Evolutionary conservation across 139 green algal genomes (phyloP).

Genomic region (Chlamydomonas sphaeroides): DNA sequence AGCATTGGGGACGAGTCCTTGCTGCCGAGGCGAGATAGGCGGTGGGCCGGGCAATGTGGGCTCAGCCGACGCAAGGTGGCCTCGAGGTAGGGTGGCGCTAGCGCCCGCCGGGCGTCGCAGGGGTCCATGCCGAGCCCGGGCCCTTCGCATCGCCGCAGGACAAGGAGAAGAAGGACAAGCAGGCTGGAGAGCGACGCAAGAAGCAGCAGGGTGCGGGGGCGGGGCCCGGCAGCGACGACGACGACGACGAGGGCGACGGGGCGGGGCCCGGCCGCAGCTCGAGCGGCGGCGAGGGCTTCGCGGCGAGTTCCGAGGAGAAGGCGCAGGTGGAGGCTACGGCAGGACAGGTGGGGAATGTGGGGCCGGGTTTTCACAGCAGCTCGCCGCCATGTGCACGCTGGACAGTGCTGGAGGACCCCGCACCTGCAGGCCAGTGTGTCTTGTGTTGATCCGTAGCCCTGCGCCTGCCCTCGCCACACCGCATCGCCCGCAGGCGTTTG

Average conservation of each 20-base stretch:
- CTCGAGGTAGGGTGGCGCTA: no score
- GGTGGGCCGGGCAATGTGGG: no score
- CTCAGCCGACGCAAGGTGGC: no score
- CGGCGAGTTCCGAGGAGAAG: not conserved
- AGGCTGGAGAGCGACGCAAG: not conserved
- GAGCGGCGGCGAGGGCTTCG: not conserved
- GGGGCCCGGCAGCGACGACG: not conserved
- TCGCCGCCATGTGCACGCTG: not conserved
- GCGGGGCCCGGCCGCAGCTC: not conserved
- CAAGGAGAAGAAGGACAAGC: not conserved
- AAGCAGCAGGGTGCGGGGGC: not conserved
- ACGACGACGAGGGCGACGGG: no score
- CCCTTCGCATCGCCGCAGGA: no score
- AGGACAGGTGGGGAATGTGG: slow-evolving; percentile 11
- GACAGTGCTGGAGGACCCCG: not conserved
- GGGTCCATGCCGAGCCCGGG: not conserved
- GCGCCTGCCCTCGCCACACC: no score
- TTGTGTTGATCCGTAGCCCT: no score
- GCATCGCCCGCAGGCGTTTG: slow-evolving; percentile 16
- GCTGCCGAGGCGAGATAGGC: not conserved
- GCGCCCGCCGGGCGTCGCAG: no score
- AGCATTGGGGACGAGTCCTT: no score
- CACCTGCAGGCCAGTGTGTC: no score
- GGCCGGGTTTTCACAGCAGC: not conserved
- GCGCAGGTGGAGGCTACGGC: not conserved